Conservation (phyloP, 805 yeast genomes). For the Ogataea angusta region DNA sequence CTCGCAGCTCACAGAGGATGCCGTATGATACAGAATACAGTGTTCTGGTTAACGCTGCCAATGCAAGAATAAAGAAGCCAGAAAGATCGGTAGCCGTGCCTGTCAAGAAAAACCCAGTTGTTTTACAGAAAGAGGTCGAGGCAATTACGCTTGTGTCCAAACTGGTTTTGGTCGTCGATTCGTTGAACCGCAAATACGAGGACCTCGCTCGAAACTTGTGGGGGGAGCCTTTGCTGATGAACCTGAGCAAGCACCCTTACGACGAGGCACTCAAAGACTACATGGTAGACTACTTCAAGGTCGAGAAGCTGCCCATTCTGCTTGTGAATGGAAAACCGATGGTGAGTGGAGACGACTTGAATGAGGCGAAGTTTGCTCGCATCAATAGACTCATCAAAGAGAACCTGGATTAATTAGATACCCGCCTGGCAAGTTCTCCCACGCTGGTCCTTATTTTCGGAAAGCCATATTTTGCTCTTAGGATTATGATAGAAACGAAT, state of each 20-base stretch:
- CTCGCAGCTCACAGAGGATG: not conserved
- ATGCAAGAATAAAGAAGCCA: not conserved
- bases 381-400: constrained; percentile 4
- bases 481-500: not conserved
- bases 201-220: constrained; percentile 1
- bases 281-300: constrained; percentile 4
- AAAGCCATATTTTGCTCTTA: no score
- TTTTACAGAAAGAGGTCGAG: constrained; percentile 8
- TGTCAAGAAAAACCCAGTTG: not conserved
- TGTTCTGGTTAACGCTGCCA: constrained; percentile 1
- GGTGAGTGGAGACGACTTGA: constrained; percentile 6
- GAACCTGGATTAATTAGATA: not conserved
- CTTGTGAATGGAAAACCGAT: constrained; percentile 7
- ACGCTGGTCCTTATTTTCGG: no score
- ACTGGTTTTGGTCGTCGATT: constrained; percentile 10
- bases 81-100: not conserved
- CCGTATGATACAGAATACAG: not conserved
- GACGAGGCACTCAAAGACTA: not conserved
- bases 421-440: no score
- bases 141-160: constrained; percentile 6
- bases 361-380: not conserved
- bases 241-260: constrained; percentile 10
- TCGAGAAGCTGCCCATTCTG: constrained; percentile 12
- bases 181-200: not conserved
- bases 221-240: constrained; percentile 10